Evolutionary conservation across 1,284 basidiomycete species (phyloP).

Genomic region (Malassezia sympodialis): DNA sequence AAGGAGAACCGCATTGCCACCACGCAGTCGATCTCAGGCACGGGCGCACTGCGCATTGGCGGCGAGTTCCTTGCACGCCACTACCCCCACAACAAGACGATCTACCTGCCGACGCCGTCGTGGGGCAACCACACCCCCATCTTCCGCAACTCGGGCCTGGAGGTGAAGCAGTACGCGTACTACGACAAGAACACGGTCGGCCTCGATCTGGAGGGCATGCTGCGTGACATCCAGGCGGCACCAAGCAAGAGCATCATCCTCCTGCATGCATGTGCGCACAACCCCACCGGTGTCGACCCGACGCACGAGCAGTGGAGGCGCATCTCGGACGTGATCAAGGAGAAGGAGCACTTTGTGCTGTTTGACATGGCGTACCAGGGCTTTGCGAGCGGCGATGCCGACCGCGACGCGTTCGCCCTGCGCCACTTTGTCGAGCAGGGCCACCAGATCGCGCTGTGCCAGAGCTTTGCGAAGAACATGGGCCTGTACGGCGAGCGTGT

Average conservation of each 20-base stretch:
- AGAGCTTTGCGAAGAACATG: conserved; percentile 49
- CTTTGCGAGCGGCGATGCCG: conserved; percentile 44
- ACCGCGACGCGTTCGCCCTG: conserved; percentile 45
- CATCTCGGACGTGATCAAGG: conserved; percentile 49
- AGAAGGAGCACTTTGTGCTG: conserved; percentile 80
- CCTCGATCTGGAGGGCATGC: conserved; percentile 47
- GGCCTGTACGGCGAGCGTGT: conserved; percentile 49
- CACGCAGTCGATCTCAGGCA: conserved; percentile 94
- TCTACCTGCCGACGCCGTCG: conserved; percentile 86
- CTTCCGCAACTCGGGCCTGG: conserved; percentile 73
- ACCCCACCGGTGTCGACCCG: conserved; percentile 51
- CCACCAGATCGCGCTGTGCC: conserved; percentile 39
- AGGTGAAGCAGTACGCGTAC: conserved; percentile 74
- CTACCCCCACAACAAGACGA: conserved; percentile 75
- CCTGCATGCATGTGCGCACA: conserved; percentile 55
- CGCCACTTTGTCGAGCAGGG: conserved; percentile 50
- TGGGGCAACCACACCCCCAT: conserved; percentile 90
- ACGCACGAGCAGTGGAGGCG: conserved; percentile 46
- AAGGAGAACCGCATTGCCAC: conserved; percentile 64
- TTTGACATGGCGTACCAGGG: conserved; percentile 80
- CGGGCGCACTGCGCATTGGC: conserved; percentile 91
- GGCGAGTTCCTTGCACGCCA: conserved; percentile 77
- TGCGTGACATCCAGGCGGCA: conserved; percentile 48
- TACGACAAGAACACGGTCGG: conserved; percentile 49
- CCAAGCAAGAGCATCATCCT: conserved; percentile 53